Base-by-base conservation (phyloP, 768 basidiomycete species). In the Collybia sordida region DNA sequence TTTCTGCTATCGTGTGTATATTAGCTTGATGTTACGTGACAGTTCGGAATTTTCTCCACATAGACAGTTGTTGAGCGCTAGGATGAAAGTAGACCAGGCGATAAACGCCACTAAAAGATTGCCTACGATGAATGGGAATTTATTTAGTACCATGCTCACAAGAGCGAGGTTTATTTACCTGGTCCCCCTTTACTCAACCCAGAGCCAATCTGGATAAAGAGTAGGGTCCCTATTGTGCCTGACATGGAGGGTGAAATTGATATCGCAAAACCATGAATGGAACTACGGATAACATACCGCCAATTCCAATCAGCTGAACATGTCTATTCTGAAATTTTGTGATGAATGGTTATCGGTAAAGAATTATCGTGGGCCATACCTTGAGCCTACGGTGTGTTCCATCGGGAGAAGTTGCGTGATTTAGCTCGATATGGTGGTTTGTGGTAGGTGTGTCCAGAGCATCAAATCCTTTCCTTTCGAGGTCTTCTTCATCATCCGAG, bases 161-260 rank as follows among this genome's bases (percentile, higher is more conserved):
- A 42, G 41, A 36, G 7, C 42, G 12, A 39, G 67, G 60, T 18
- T 66, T 45, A 73, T 54, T 69, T 65, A 63, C 85, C 75, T 41
- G 87, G 87, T 12, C 87, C 87, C 12, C 85, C 85, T 42, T 75
- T 76, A 2, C 73, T 72, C 25, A 90, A 66, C 2, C 79, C 66
- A 1, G 71, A 58, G 18, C 86, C 85, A 19, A 86, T 86, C 56
- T 86, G 86, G 12, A 88, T 78, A 69, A 87, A 88, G n/a, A 88
- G 72, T 43, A 82, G 85, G 2, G 86, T 88, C 45, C 87, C 86
- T 49, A 89, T 78, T n/a, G 86, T 85, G 39, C 86, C 86, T 73
- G 46, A 40, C 34, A 38, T 24, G 19, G 42, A 52, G 39, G n/a
- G 41, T n/a, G 15, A 37, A 50, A 39, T 49, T 35, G 14, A 19